Percentiles rank a stretch among this genome's conserved stretches.
Conservation (phyloP, 805 yeast species). For the Suhomyces canberraensis region DNA sequence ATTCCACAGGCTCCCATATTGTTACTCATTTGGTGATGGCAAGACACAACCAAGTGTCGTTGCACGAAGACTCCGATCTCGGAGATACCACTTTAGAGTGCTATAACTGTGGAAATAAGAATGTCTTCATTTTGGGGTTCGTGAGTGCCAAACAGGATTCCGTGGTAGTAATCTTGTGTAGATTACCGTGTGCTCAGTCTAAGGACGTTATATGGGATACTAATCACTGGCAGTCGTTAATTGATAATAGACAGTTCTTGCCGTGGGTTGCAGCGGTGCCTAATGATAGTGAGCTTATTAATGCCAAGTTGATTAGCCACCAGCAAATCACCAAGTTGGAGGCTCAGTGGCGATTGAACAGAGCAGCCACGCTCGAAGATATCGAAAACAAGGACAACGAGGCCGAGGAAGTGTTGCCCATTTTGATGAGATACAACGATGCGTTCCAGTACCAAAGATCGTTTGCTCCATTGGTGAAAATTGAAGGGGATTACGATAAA, state of each 20-base stretch:
- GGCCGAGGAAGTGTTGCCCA: conserved; percentile 64
- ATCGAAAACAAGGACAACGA: conserved; percentile 46
- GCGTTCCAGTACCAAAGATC: conserved; percentile 83
- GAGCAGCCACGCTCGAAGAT: conserved; percentile 69
- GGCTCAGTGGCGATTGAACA: conserved; percentile 74
- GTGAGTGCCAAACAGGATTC: conserved; percentile 84
- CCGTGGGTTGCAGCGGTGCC: conserved; percentile 81
- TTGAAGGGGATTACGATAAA: conserved; percentile 80
- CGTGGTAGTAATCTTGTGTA: conserved; percentile 81
- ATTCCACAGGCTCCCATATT: conserved; percentile 68
- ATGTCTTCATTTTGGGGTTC: conserved; percentile 79
- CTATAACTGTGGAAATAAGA: conserved; percentile 81
- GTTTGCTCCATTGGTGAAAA: conserved; percentile 76
- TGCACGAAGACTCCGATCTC: conserved; percentile 76
- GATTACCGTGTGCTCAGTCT: conserved; percentile 81
- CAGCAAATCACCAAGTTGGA: conserved; percentile 72
- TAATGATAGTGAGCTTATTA: conserved; percentile 56
- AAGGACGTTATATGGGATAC: conserved; percentile 85
- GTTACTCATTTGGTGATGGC: conserved; percentile 81
- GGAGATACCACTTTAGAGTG: conserved; percentile 90
- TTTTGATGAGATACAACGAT: conserved; percentile 72
- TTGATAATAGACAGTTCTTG: conserved; percentile 73
- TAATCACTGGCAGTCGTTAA: conserved; percentile 80
- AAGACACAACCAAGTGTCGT: conserved; percentile 67
- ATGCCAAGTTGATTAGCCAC: conserved; percentile 53